Percentiles rank a stretch among this genome's conserved stretches.
These are phyloP conservation scores for Eremochloa ophiuroides DNA, from an alignment of 176 grass and related monocot species.

Conservation along the genomic window DNA sequence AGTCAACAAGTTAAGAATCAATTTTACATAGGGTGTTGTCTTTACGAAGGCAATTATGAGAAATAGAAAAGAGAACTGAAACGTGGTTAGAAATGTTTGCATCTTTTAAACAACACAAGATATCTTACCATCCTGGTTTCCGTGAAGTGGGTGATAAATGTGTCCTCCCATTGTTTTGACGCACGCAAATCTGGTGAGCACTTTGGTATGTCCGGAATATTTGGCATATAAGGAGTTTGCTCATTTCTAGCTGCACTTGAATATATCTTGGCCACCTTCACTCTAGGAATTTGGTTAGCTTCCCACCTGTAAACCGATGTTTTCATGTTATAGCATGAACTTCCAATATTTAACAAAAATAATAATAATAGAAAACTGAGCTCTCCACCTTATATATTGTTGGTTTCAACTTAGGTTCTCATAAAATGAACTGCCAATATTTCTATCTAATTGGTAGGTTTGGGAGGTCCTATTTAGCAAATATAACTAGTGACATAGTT, in stretches of 20 bases:
- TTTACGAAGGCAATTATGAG: background rate
- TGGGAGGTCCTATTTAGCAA: background rate
- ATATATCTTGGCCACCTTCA: slow-evolving; percentile 75
- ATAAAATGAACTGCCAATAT: background rate
- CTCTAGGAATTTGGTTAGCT: slow-evolving; percentile 76
- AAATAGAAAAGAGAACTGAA: background rate
- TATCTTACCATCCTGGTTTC: slow-evolving; percentile 54
- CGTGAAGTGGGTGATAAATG: slow-evolving; percentile 48
- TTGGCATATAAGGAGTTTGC: slow-evolving; percentile 84
- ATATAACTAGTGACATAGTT: background rate
- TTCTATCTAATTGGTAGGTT: background rate
- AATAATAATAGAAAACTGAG: background rate
- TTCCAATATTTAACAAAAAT: background rate
- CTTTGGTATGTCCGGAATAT: slow-evolving; percentile 68
- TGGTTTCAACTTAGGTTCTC: background rate
- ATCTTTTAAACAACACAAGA: background rate
- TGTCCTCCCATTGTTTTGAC: slow-evolving; percentile 67
- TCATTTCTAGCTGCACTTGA: slow-evolving; percentile 40
- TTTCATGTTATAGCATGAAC: background rate
- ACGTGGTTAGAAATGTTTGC: background rate
- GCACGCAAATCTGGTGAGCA: slow-evolving; percentile 53
- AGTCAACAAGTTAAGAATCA: background rate
- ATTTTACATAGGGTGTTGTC: background rate
- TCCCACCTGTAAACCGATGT: slow-evolving; percentile 64
- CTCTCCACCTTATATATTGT: background rate